Percentiles rank a stretch among this genome's conserved stretches.
phyloP scores from a whole-genome alignment of 805 yeast species.

The Isabelozyma rhagii region DNA sequence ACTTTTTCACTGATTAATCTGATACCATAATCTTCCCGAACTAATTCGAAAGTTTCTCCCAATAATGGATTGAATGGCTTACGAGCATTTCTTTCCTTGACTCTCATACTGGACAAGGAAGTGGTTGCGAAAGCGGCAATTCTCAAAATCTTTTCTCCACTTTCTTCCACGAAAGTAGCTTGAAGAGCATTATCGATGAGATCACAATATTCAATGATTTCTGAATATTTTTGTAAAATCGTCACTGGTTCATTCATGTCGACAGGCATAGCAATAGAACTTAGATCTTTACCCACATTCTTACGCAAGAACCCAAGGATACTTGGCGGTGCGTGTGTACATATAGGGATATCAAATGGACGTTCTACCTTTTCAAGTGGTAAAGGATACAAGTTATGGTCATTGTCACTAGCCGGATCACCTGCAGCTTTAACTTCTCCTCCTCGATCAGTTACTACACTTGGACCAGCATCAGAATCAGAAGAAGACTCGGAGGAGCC shows the following conservation, averaged over 20 bases:
- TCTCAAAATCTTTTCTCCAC: constrained; percentile 59
- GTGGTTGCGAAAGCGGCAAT: constrained; percentile 84
- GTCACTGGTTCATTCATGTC: constrained; percentile 90
- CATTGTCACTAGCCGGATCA: constrained; percentile 18
- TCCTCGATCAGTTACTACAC: background rate
- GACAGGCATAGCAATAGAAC: constrained; percentile 89
- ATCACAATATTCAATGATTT: constrained; percentile 71
- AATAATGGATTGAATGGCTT: constrained; percentile 94
- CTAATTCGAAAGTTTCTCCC: constrained; percentile 91
- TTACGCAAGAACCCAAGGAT: constrained; percentile 75
- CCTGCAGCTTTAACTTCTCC: constrained; percentile 3
- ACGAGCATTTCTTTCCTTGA: constrained; percentile 70
- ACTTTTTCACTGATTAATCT: constrained; percentile 83
- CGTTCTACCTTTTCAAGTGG: constrained; percentile 50
- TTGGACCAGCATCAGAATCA: constrained; percentile 1
- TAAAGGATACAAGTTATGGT: constrained; percentile 60
- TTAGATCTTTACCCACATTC: constrained; percentile 87
- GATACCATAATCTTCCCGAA: constrained; percentile 76
- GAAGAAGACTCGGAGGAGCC: constrained; percentile 2
- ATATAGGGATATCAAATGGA: constrained; percentile 55
- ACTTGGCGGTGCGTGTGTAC: constrained; percentile 75
- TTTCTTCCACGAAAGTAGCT: constrained; percentile 37
- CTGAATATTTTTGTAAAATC: constrained; percentile 75
- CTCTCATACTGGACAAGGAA: constrained; percentile 64
- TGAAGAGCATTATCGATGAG: constrained; percentile 62